These are phyloP conservation scores for Fusarium sp. DNA, from an alignment of 2,329 filamentous ascomycete species.

Conservation along the genomic window DNA sequence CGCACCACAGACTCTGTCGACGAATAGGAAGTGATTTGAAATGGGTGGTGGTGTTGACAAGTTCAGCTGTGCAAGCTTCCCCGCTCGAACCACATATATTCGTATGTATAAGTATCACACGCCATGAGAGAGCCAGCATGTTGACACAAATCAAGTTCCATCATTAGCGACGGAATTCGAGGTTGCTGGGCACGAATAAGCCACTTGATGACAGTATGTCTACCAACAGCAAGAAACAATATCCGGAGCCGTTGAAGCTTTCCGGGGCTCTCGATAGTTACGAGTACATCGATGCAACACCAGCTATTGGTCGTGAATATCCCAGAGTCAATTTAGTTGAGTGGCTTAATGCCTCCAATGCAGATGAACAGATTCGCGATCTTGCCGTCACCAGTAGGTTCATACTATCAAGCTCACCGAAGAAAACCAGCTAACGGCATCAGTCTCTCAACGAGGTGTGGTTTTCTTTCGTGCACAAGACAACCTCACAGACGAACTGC, in stretches of 20 bases:
- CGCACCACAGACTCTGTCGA: not conserved
- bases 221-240: no score
- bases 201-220: no score
- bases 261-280: constrained; percentile 64
- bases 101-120: no score
- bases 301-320: constrained; percentile 73
- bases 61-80: constrained; percentile 1
- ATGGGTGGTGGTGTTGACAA: not conserved
- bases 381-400: constrained; percentile 74
- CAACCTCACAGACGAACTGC: constrained; percentile 70
- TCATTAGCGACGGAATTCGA: no score
- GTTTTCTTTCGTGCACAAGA: constrained; percentile 78
- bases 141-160: no score
- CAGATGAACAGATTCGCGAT: constrained; percentile 74
- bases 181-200: no score
- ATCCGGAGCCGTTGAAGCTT: no score
- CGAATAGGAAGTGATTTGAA: not conserved
- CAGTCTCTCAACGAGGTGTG: constrained; percentile 77
- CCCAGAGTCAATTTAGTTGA: constrained; percentile 71
- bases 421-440: not conserved
- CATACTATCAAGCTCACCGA: no score
- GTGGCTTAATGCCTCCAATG: constrained; percentile 70
- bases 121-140: no score
- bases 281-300: constrained; percentile 70
- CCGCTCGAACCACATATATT: no score